phyloP scores from a whole-genome alignment of 768 basidiomycete genomes.

The Neoboletus subvelutipes region DNA sequence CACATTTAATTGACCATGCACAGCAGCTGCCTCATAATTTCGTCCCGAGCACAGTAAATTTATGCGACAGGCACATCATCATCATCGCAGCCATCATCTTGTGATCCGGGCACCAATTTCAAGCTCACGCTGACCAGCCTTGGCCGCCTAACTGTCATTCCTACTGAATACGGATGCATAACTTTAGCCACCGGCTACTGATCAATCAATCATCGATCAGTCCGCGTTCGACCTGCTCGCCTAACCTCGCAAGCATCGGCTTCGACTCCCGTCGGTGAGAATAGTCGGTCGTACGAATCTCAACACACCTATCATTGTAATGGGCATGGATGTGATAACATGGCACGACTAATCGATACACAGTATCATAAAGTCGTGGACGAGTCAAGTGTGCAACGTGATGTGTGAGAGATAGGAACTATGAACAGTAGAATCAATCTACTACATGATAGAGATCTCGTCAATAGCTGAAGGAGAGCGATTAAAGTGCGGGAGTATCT shows the following conservation, averaged over 20 bases:
- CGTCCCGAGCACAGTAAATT: neutral
- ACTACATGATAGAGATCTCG: constrained; percentile 10
- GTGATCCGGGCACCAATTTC: neutral
- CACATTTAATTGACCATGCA: neutral
- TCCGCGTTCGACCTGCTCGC: too few relatives aligned
- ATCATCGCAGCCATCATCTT: neutral
- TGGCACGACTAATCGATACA: constrained; percentile 27
- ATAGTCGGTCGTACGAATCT: neutral
- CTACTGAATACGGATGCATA: too few relatives aligned
- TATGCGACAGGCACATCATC: neutral
- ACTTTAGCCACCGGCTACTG: neutral
- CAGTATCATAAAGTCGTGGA: constrained; percentile 24
- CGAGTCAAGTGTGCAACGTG: neutral
- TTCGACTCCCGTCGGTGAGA: too few relatives aligned
- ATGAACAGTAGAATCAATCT: constrained; percentile 31
- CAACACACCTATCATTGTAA: neutral
- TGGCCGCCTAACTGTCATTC: too few relatives aligned
- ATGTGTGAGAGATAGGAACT: constrained; percentile 2
- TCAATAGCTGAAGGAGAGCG: constrained; percentile 11
- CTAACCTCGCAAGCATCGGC: too few relatives aligned
- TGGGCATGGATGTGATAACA: neutral
- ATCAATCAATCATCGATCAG: neutral
- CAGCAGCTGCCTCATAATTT: neutral
- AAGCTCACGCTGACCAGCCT: too few relatives aligned
- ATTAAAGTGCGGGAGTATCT: constrained; percentile 6